Evolutionary conservation across 192 early-diverging fungal genomes (phyloP).

Genomic region (Mortierella claussenii): DNA sequence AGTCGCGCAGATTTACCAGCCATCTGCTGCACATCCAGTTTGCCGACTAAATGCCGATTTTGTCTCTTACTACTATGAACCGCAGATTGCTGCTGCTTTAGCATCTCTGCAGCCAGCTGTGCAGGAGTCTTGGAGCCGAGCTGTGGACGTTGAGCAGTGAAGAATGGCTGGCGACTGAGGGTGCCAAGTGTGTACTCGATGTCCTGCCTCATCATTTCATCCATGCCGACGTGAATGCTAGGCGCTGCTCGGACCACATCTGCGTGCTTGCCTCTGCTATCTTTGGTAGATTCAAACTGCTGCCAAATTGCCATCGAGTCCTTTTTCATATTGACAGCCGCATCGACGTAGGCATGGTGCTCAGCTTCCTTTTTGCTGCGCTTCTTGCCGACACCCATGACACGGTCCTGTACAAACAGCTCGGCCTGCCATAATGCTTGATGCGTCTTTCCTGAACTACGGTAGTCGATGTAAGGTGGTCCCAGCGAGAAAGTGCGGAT

Average conservation of each 20-base stretch:
- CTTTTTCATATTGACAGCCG: slow-evolving; percentile 54
- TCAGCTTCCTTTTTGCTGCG: slow-evolving; percentile 56
- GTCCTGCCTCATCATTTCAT: slow-evolving; percentile 33
- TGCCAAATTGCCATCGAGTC: slow-evolving; percentile 48
- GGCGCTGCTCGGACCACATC: slow-evolving; percentile 42
- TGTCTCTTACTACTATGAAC: slow-evolving; percentile 19
- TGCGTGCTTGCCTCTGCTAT: slow-evolving; percentile 47
- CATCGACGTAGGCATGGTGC: slow-evolving; percentile 44
- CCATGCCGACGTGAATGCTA: slow-evolving; percentile 46
- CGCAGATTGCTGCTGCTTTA: slow-evolving; percentile 11
- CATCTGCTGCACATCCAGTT: slow-evolving; percentile 34
- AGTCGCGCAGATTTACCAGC: slow-evolving; percentile 41
- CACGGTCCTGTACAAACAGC: slow-evolving; percentile 40
- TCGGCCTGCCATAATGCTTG: slow-evolving; percentile 53
- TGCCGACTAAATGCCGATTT: slow-evolving; percentile 37
- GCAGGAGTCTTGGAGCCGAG: slow-evolving; percentile 5
- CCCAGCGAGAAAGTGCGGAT: slow-evolving; percentile 45
- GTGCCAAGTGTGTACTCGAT: slow-evolving; percentile 39
- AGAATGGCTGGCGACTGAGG: slow-evolving; percentile 41
- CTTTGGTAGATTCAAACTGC: slow-evolving; percentile 48
- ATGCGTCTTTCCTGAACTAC: slow-evolving; percentile 44
- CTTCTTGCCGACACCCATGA: slow-evolving; percentile 46
- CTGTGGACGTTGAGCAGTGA: slow-evolving; percentile 33
- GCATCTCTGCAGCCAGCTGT: not conserved
- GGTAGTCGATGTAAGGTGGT: slow-evolving; percentile 46